phyloP scores from a whole-genome alignment of 2,329 filamentous ascomycete species.

The Colletotrichum sp. region DNA sequence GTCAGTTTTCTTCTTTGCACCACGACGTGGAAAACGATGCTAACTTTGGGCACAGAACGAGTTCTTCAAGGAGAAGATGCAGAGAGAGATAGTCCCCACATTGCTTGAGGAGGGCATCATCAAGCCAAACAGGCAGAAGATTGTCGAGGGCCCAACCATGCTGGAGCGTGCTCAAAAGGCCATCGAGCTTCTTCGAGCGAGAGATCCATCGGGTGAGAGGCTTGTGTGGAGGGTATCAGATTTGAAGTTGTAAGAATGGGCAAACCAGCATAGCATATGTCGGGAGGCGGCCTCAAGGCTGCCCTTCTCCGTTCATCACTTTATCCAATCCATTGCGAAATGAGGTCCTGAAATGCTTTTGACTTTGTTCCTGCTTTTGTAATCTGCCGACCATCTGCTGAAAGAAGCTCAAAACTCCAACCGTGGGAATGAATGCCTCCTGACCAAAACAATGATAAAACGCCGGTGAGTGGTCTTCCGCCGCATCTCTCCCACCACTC shows the following conservation, averaged over 20 bases:
- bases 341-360: conserved; percentile 9
- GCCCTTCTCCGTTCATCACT: neutral
- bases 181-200: conserved; percentile 36
- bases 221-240: conserved; percentile 39
- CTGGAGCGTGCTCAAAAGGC: conserved; percentile 44
- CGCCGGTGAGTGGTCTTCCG: conserved; percentile 13
- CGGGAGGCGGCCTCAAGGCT: neutral
- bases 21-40: neutral
- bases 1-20: conserved; percentile 33
- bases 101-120: conserved; percentile 44
- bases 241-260: neutral
- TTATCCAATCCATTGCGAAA: neutral
- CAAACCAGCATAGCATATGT: fast-evolving
- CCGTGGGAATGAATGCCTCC: conserved; percentile 17
- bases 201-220: conserved; percentile 43
- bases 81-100: conserved; percentile 57
- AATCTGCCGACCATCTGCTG: conserved; percentile 21
- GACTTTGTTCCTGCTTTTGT: conserved; percentile 21
- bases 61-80: conserved; percentile 57
- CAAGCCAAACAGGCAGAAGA: conserved; percentile 42
- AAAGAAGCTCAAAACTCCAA: conserved; percentile 22
- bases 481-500: conserved; percentile 7
- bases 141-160: conserved; percentile 43
- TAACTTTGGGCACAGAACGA: conserved; percentile 46
- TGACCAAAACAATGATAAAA: conserved; percentile 15